Conservation (phyloP, 2,329 filamentous ascomycete genomes). For the Calonectria hongkongensis region DNA sequence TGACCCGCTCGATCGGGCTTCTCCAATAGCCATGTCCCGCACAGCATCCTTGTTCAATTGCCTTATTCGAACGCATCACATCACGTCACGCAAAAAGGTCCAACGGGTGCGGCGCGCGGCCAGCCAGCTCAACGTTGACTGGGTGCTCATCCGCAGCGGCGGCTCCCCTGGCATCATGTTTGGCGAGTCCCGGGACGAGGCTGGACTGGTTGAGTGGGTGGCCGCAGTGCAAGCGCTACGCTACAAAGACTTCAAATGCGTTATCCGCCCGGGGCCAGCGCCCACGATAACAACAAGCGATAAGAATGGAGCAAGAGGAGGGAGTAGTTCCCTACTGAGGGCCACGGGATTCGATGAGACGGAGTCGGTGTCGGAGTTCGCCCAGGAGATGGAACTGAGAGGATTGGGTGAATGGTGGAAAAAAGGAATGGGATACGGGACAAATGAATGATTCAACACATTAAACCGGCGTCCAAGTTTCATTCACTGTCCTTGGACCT, state of each 20-base stretch:
- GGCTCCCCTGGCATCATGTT: slow-evolving; percentile 87
- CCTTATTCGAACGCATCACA: slow-evolving; percentile 86
- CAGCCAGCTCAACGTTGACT: slow-evolving; percentile 74
- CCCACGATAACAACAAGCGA: slow-evolving; percentile 21
- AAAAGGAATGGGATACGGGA: slow-evolving; percentile 76
- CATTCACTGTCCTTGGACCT: too few relatives aligned
- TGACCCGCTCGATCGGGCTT: slow-evolving; percentile 25
- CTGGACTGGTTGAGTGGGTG: slow-evolving; percentile 78
- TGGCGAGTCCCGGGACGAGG: slow-evolving; percentile 75
- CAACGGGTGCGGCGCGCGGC: slow-evolving; percentile 77
- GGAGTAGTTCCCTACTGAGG: slow-evolving; percentile 22
- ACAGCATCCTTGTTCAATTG: slow-evolving; percentile 48
- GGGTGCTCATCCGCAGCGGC: slow-evolving; percentile 79
- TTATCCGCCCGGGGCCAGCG: slow-evolving; percentile 67
- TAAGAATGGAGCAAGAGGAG: slow-evolving; percentile 20
- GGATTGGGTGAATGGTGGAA: slow-evolving; percentile 81
- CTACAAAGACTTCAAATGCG: slow-evolving; percentile 84
- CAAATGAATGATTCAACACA: slow-evolving; percentile 21
- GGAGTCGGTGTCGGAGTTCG: slow-evolving; percentile 79
- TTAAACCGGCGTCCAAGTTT: neutral
- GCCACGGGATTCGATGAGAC: slow-evolving; percentile 71
- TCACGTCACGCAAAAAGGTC: slow-evolving; percentile 85
- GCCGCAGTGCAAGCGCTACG: slow-evolving; percentile 77
- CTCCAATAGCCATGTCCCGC: slow-evolving; percentile 46
- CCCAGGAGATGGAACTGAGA: slow-evolving; percentile 74